phyloP scores from a whole-genome alignment of 441 rosid species.

The Croton setiger region DNA sequence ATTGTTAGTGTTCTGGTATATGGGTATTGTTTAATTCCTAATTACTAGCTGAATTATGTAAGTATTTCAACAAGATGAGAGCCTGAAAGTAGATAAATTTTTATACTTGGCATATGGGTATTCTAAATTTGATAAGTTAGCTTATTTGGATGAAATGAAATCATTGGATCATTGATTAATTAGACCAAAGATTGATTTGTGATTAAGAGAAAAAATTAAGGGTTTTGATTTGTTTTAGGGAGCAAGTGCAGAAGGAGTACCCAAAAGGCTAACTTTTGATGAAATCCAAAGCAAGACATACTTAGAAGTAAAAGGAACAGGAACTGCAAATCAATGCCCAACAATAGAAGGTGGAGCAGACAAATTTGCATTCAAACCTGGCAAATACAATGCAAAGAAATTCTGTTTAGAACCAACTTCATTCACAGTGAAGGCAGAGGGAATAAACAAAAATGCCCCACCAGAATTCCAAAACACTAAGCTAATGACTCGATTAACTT shows the following conservation, averaged over 20 bases:
- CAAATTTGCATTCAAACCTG: conserved; percentile 63
- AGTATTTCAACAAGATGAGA: too few relatives aligned
- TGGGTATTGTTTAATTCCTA: too few relatives aligned
- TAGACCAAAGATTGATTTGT: neutral
- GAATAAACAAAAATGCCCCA: conserved; percentile 61
- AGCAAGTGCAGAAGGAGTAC: conserved; percentile 71
- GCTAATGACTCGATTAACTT: conserved; percentile 93
- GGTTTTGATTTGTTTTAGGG: conserved; percentile 34
- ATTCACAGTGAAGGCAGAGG: conserved; percentile 79
- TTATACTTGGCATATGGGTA: too few relatives aligned
- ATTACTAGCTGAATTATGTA: too few relatives aligned
- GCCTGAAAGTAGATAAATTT: too few relatives aligned
- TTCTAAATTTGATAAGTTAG: too few relatives aligned
- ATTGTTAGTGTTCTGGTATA: too few relatives aligned
- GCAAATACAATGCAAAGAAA: conserved; percentile 76
- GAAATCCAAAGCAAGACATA: conserved; percentile 89
- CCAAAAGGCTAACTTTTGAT: conserved; percentile 76
- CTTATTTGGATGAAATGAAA: too few relatives aligned
- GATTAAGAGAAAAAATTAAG: neutral
- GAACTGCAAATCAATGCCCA: conserved; percentile 91
- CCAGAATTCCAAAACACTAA: conserved; percentile 78
- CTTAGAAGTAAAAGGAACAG: conserved; percentile 82
- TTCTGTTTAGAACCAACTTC: conserved; percentile 83
- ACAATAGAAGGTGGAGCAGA: conserved; percentile 66
- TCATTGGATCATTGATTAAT: too few relatives aligned